These are phyloP conservation scores for Trametes sp. DNA, from an alignment of 1,284 basidiomycete species.

Conservation along the genomic window DNA sequence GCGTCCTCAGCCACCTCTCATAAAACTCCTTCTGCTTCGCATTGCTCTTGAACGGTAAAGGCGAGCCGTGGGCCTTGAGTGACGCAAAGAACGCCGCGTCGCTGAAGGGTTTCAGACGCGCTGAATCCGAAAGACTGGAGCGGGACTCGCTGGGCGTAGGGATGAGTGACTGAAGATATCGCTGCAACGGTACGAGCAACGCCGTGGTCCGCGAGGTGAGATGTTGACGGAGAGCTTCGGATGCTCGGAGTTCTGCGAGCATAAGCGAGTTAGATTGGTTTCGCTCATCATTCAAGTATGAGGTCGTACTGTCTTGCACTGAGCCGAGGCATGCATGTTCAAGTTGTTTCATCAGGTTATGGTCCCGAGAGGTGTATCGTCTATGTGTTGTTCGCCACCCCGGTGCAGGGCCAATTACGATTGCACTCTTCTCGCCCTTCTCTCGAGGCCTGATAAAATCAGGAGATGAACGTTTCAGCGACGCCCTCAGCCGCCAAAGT, in stretches of 20 bases:
- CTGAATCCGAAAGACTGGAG: constrained; percentile 19
- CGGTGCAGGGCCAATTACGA: constrained; percentile 60
- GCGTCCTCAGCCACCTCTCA: constrained; percentile 73
- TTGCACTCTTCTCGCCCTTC: constrained; percentile 18
- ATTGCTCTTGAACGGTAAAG: constrained; percentile 77
- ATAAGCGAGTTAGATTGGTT: constrained; percentile 46
- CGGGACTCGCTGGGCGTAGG: constrained; percentile 60
- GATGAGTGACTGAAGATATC: constrained; percentile 92
- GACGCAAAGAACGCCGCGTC: constrained; percentile 82
- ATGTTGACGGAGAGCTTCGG: constrained; percentile 80
- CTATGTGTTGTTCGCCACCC: constrained; percentile 84
- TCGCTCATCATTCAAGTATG: neutral
- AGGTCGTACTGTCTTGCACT: constrained; percentile 58
- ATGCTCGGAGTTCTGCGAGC: constrained; percentile 63
- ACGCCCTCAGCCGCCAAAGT: too few relatives aligned
- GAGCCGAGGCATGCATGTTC: constrained; percentile 63
- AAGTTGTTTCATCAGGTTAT: constrained; percentile 70
- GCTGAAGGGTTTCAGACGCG: constrained; percentile 83
- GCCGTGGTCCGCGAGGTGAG: constrained; percentile 90
- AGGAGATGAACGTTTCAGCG: too few relatives aligned
- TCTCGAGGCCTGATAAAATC: constrained; percentile 5
- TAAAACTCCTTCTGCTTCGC: constrained; percentile 76
- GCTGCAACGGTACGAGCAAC: constrained; percentile 90
- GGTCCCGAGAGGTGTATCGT: constrained; percentile 88
- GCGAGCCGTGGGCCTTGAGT: constrained; percentile 80